These are phyloP conservation scores for Zygosaccharomyces kombuchaensis DNA, from an alignment of 805 yeast species.

Conservation along the genomic window DNA sequence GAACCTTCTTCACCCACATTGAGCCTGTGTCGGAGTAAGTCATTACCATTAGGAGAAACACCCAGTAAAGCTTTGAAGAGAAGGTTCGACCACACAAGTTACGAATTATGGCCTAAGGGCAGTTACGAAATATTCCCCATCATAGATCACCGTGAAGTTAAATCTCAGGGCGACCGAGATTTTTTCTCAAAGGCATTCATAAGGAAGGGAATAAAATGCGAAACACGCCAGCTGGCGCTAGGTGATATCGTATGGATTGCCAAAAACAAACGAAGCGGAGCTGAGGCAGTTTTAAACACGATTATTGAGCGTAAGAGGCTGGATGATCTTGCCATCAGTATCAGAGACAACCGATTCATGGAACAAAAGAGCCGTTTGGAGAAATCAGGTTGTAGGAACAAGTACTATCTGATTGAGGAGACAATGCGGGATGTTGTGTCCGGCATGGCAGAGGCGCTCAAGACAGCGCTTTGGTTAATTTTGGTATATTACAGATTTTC, in stretches of 20 bases:
- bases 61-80: slow-evolving; percentile 14
- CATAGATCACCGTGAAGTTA: slow-evolving; percentile 79
- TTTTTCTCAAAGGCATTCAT: slow-evolving; percentile 58
- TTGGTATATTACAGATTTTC: slow-evolving; percentile 63
- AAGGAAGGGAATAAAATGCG: slow-evolving; percentile 46
- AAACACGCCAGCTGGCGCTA: slow-evolving; percentile 57
- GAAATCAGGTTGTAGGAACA: slow-evolving; percentile 61
- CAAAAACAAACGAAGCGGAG: slow-evolving; percentile 49
- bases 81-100: slow-evolving; percentile 24
- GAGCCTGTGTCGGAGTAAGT: neutral
- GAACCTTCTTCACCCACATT: slow-evolving; percentile 8
- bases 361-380: slow-evolving; percentile 82
- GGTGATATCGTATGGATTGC: slow-evolving; percentile 95
- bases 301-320: slow-evolving; percentile 88
- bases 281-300: slow-evolving; percentile 67
- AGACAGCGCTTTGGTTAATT: slow-evolving; percentile 70
- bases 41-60: neutral
- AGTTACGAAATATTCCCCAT: slow-evolving; percentile 57
- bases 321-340: slow-evolving; percentile 78
- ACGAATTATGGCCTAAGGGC: slow-evolving; percentile 55
- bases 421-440: slow-evolving; percentile 42
- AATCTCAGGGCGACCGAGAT: slow-evolving; percentile 62
- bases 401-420: slow-evolving; percentile 80
- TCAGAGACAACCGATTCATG: slow-evolving; percentile 79
- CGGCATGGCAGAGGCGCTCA: slow-evolving; percentile 57